Evolutionary conservation across 345 rosid genomes (phyloP).

Genomic region (Ceriops zippeliana): DNA sequence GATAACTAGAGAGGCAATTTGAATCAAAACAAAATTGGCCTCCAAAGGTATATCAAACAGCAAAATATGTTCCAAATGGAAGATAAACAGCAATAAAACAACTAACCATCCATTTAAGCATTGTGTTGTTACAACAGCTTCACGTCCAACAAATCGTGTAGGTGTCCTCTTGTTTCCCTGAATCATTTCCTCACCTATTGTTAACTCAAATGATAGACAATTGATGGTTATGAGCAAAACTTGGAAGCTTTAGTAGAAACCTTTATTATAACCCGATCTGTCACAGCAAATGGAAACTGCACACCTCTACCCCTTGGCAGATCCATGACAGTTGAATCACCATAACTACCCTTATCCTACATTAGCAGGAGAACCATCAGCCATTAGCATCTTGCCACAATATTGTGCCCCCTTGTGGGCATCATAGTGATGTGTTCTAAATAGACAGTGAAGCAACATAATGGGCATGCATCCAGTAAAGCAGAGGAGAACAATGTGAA

Average conservation of each 20-base stretch:
- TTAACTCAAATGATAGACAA: conserved; percentile 12
- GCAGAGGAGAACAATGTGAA: neutral
- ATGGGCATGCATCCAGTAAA: neutral
- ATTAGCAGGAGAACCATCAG: conserved; percentile 10
- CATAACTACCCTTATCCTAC: conserved; percentile 69
- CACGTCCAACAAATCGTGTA: conserved; percentile 85
- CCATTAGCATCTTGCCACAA: neutral
- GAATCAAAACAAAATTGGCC: neutral
- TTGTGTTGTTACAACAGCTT: conserved; percentile 84
- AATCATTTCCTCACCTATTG: conserved; percentile 19
- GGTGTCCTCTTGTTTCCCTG: conserved; percentile 98
- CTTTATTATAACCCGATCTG: conserved; percentile 88
- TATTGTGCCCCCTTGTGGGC: neutral
- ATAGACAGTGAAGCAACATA: neutral
- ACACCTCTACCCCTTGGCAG: conserved; percentile 63
- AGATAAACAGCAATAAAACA: neutral
- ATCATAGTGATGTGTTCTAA: neutral
- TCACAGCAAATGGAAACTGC: conserved; percentile 85
- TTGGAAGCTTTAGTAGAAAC: conserved; percentile 30
- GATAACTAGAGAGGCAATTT: neutral
- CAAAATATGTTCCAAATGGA: neutral
- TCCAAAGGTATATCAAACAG: neutral
- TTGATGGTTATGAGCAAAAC: conserved; percentile 1
- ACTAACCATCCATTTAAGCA: conserved; percentile 96
- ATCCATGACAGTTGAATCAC: conserved; percentile 41